A percentile compares a stretch with the other conserved stretches of the same genome.
Evolutionary conservation across 768 basidiomycete genomes (phyloP).

Genomic region (Rhizopogon rudus): DNA sequence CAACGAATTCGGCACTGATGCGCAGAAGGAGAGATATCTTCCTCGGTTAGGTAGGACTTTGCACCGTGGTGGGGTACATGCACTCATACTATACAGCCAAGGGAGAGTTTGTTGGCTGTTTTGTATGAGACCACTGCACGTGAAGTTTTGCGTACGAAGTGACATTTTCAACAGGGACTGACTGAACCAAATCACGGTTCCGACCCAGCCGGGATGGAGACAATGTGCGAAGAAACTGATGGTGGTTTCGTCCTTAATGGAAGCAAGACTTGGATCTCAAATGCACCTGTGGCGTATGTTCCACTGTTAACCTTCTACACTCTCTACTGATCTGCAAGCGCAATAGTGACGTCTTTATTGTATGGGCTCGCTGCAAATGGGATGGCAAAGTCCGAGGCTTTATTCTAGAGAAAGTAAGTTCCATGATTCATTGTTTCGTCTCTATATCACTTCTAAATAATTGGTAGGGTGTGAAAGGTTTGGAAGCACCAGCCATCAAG

Average conservation of each 20-base stretch:
- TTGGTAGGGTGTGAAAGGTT: slow-evolving; percentile 71
- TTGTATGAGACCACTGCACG: slow-evolving; percentile 49
- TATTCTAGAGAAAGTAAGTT: slow-evolving; percentile 75
- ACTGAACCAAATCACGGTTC: slow-evolving; percentile 98
- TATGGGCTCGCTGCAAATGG: slow-evolving; percentile 97
- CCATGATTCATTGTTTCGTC: slow-evolving; percentile 21
- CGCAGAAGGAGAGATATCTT: slow-evolving; percentile 85
- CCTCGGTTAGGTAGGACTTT: slow-evolving; percentile 63
- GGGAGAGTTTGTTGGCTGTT: slow-evolving; percentile 88
- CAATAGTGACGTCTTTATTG: slow-evolving; percentile 76
- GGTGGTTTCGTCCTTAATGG: slow-evolving; percentile 87
- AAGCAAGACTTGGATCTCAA: slow-evolving; percentile 95
- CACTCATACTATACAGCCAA: slow-evolving; percentile 43
- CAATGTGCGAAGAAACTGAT: slow-evolving; percentile 77
- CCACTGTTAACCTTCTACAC: background rate
- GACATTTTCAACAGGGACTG: slow-evolving; percentile 54
- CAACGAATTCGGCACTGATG: slow-evolving; percentile 81
- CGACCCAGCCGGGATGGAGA: slow-evolving; percentile 96
- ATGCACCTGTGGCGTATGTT: slow-evolving; percentile 83
- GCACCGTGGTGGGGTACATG: background rate
- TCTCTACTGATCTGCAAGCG: slow-evolving; percentile 7
- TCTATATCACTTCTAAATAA: background rate
- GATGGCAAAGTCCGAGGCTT: slow-evolving; percentile 88
- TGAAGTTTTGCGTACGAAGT: slow-evolving; percentile 33
- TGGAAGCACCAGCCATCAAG: slow-evolving; percentile 83